These are phyloP conservation scores for Nitzschia inconspicua DNA, from an alignment of 108 stramenopile species.

Conservation along the genomic window DNA sequence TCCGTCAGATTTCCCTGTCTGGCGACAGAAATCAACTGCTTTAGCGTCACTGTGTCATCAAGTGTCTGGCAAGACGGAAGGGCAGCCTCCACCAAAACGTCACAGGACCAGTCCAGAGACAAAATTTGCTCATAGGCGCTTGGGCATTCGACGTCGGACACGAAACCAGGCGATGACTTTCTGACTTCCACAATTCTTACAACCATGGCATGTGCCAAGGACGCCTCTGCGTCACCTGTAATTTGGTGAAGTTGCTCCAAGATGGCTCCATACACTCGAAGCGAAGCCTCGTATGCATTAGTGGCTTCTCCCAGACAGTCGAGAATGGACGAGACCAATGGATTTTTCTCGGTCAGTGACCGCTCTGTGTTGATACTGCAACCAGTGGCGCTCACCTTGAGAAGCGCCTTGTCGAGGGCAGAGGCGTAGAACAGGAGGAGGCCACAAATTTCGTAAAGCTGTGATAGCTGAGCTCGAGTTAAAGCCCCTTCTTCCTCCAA, in stretches of 20 bases:
- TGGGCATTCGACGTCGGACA: conserved; percentile 39
- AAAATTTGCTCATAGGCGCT: conserved; percentile 25
- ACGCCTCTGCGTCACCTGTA: conserved; percentile 58
- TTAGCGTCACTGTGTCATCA: conserved; percentile 66
- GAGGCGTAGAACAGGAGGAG: conserved; percentile 74
- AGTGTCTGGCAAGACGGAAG: conserved; percentile 55
- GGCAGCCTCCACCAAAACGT: conserved; percentile 61
- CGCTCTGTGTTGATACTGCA: neutral
- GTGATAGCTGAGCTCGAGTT: conserved; percentile 46
- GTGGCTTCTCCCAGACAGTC: conserved; percentile 70
- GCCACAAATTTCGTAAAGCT: conserved; percentile 76
- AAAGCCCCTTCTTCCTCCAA: conserved; percentile 62
- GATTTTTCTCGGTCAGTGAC: conserved; percentile 33
- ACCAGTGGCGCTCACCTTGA: conserved; percentile 24
- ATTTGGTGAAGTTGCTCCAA: conserved; percentile 46
- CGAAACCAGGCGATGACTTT: conserved; percentile 72
- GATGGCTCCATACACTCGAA: conserved; percentile 76
- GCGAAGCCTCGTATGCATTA: conserved; percentile 69
- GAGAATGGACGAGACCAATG: conserved; percentile 47
- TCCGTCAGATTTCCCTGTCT: conserved; percentile 50
- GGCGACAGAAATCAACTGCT: conserved; percentile 44
- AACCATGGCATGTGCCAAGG: conserved; percentile 64
- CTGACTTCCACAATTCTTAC: conserved; percentile 55
- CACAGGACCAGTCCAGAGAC: conserved; percentile 58
- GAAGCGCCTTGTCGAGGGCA: conserved; percentile 56